Percentiles rank a stretch among this genome's conserved stretches.
Conservation (phyloP, 495 filamentous ascomycete species). For the Penicillium canescens region DNA sequence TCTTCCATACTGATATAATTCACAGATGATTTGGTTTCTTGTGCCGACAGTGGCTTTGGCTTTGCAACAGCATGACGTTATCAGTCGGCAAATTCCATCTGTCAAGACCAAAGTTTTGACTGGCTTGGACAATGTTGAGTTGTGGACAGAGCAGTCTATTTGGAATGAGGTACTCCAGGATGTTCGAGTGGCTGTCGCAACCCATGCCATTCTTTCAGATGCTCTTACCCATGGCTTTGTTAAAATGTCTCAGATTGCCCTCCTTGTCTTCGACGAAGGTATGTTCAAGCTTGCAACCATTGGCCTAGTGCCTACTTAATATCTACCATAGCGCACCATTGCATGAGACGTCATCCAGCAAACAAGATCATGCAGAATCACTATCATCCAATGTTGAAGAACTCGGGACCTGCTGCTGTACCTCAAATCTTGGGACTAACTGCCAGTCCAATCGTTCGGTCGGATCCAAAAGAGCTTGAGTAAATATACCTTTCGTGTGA, state of each 20-base stretch:
- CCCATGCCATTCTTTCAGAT: conserved; percentile 75
- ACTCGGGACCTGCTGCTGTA: conserved; percentile 37
- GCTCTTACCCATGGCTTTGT: conserved; percentile 83
- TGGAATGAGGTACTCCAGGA: conserved; percentile 75
- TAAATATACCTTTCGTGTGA: conserved; percentile 9
- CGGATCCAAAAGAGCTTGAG: conserved; percentile 30
- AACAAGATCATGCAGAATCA: conserved; percentile 77
- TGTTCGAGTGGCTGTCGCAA: conserved; percentile 74
- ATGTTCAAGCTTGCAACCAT: conserved; percentile 3
- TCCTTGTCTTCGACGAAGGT: conserved; percentile 94
- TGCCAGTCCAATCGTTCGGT: conserved; percentile 74
- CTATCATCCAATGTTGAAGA: conserved; percentile 57
- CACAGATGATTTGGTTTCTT: conserved; percentile 81
- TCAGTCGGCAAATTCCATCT: conserved; percentile 61
- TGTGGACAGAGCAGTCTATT: conserved; percentile 68
- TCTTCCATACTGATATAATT: conserved; percentile 5
- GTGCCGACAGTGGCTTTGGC: conserved; percentile 76
- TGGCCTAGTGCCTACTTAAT: background rate
- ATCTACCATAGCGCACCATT: conserved; percentile 29
- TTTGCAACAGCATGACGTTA: conserved; percentile 67
- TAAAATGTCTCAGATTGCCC: conserved; percentile 58
- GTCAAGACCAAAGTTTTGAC: conserved; percentile 64
- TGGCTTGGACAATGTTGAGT: conserved; percentile 68
- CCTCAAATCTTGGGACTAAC: conserved; percentile 83
- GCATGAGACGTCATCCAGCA: conserved; percentile 55